A percentile compares a stretch with the other conserved stretches of the same genome.
phyloP scores from a whole-genome alignment of 2,329 filamentous ascomycete species.

The Claviceps spartinae region DNA sequence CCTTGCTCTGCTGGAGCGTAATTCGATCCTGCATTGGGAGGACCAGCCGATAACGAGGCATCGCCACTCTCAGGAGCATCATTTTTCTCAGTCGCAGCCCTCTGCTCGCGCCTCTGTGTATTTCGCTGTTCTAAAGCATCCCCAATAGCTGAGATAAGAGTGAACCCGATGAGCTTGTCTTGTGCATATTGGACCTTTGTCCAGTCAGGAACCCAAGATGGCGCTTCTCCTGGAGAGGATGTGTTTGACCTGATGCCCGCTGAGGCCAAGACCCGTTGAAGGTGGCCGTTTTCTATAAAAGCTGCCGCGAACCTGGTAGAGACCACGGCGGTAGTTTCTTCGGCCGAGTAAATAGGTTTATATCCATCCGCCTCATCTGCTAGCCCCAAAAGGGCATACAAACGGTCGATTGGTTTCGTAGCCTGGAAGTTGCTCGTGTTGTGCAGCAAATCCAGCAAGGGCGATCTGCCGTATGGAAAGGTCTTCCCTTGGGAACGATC shows the following conservation, averaged over 20 bases:
- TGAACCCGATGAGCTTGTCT: constrained; percentile 2
- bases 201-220: constrained; percentile 7
- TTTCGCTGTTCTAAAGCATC: not conserved
- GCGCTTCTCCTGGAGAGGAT: not conserved
- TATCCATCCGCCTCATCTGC: constrained; percentile 4
- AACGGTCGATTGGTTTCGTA: constrained; percentile 1
- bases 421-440: constrained; percentile 5
- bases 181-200: constrained; percentile 3
- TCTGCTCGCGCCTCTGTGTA: not conserved
- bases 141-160: not conserved
- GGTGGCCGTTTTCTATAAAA: constrained; percentile 3
- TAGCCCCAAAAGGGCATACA: constrained; percentile 5
- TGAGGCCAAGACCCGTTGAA: constrained; percentile 2
- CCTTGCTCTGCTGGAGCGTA: too few species aligned
- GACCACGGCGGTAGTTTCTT: constrained; percentile 3
- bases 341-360: constrained; percentile 4
- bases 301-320: constrained; percentile 4
- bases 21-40: not conserved
- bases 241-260: constrained; percentile 2
- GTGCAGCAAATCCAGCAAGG: constrained; percentile 3
- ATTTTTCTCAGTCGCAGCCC: not conserved
- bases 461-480: constrained; percentile 2
- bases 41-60: not conserved
- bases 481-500: constrained; percentile 4
- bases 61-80: not conserved